Percentiles rank a stretch among this genome's conserved stretches.
These are phyloP conservation scores for Candida ficus DNA, from an alignment of 805 yeast species.

Conservation along the genomic window DNA sequence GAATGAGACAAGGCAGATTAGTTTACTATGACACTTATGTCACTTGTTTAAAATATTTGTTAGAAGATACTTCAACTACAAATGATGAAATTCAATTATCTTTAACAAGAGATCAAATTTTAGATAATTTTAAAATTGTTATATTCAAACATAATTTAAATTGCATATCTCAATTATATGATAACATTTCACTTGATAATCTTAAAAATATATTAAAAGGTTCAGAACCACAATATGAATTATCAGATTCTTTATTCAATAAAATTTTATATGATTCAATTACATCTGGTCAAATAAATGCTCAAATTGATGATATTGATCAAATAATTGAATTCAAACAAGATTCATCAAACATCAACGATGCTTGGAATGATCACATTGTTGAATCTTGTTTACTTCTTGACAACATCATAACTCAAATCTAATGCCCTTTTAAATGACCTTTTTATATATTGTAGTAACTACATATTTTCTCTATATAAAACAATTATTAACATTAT, in stretches of 20 bases:
- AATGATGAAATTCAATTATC: background rate
- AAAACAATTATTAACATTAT: no score
- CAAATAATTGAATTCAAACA: slow-evolving; percentile 14
- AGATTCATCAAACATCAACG: background rate
- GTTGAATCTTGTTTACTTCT: slow-evolving; percentile 16
- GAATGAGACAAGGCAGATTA: slow-evolving; percentile 1
- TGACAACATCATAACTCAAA: slow-evolving; percentile 17
- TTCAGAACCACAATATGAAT: slow-evolving; percentile 1
- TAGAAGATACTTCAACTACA: background rate
- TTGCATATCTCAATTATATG: slow-evolving; percentile 5
- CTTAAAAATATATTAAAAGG: slow-evolving; percentile 1
- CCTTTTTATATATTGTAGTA: background rate
- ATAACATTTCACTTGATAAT: slow-evolving; percentile 3
- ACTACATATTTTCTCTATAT: no score
- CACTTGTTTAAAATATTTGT: background rate
- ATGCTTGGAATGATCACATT: slow-evolving; percentile 22
- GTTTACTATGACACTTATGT: slow-evolving; percentile 6
- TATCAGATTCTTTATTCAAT: slow-evolving; percentile 3
- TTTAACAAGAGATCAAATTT: slow-evolving; percentile 2
- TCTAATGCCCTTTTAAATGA: background rate
- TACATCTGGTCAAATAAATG: slow-evolving; percentile 10
- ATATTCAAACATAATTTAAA: slow-evolving; percentile 4
- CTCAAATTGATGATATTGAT: slow-evolving; percentile 22
- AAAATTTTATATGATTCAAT: slow-evolving; percentile 6
- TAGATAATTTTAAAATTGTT: slow-evolving; percentile 1